Percentiles rank a stretch among this genome's conserved stretches.
phyloP scores from a whole-genome alignment of 1,284 basidiomycete species.

The Vanrija sp. region DNA sequence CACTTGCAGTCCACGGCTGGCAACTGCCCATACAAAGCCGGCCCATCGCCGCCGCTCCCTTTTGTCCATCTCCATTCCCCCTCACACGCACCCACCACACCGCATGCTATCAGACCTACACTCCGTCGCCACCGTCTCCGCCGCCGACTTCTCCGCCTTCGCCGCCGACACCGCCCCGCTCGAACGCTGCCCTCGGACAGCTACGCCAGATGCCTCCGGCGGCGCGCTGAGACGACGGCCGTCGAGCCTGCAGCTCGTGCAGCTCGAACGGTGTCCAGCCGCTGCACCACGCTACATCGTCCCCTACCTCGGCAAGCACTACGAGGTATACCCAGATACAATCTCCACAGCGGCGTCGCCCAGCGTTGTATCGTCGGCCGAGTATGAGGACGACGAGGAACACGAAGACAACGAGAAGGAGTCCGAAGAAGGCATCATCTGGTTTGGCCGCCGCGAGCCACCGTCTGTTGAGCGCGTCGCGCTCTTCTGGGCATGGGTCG shows the following conservation, averaged over 20 bases:
- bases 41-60: no score
- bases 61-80: not conserved
- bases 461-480: not conserved
- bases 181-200: not conserved
- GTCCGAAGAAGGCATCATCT: constrained; percentile 7
- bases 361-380: not conserved
- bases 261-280: not conserved
- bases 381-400: not conserved
- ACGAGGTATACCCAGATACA: not conserved
- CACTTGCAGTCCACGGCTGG: no score
- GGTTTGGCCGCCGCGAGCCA: constrained; percentile 9
- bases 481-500: constrained; percentile 8
- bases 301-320: not conserved
- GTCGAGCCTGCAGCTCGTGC: not conserved
- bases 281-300: not conserved
- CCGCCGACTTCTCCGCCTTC: constrained; percentile 3
- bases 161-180: constrained; percentile 1
- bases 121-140: constrained; percentile 6
- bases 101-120: constrained; percentile 1
- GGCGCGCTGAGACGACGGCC: no score
- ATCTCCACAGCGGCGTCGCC: not conserved
- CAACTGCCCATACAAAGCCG: no score
- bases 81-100: not conserved
- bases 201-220: not conserved
- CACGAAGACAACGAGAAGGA: not conserved